Base-by-base conservation (phyloP, 371 early-diverging fungal genomes). In the Umbelopsis sp. region DNA sequence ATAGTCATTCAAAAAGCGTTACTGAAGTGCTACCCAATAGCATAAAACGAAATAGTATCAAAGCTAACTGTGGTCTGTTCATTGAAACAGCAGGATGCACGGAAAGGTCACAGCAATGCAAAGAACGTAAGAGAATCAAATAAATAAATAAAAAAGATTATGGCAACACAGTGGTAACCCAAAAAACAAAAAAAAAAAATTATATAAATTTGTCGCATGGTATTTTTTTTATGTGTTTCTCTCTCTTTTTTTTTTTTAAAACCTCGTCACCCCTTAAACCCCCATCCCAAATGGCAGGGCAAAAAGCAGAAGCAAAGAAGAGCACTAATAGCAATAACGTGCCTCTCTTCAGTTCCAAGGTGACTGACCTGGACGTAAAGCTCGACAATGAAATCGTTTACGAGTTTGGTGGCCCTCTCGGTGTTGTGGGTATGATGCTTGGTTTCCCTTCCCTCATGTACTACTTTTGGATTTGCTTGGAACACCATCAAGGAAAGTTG, bases 401-500 rank as follows among this genome's bases (percentile, higher is more conserved):
- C 67, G 91, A 92, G 74, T 92, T 92, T 72, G 91, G 91, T 73
- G 92, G 92, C 14, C 89, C 91, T 16, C 45, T 81, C 44, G 92
- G 92, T 37, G 87, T 85, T 6, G 72, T 80, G 10, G 87, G 85
- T 22, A 90, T 92, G 90, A 91, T 92, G 84, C 29, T 88, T 22
- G 87, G 88, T 12, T 91, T 92, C 72, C 91, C 92, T 46, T 70
- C 79, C 57, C 77, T 91, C 35, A 91, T 92, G 92, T 89, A 85
- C 70, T 92, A 92, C 73, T 86, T 90, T 66, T 90, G 88, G 84
- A 81, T 87, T 44, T 90, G 87, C 66, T 80, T 92, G 50, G 88
- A 89, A 72, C 86, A 81, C 72, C 84, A 90, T 73, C 76, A 84
- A 73, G 92, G 92, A 35, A 74, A 74, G 29, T 66, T 92, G 32